Evolutionary conservation across 495 filamentous ascomycete genomes (phyloP).

Genomic region (Aspergillus diversus): DNA sequence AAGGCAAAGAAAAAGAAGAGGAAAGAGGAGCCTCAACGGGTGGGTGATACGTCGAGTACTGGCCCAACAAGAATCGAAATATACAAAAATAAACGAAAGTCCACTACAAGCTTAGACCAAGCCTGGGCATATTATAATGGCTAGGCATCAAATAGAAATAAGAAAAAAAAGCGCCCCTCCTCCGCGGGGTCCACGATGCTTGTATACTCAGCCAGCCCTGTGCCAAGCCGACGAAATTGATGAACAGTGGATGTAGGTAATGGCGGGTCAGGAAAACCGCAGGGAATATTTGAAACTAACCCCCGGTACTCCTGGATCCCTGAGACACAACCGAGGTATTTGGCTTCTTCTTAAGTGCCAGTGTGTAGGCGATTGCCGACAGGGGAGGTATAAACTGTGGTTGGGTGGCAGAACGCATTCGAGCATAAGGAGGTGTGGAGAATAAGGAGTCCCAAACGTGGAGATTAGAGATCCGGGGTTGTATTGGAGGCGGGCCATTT

Average conservation of each 20-base stretch:
- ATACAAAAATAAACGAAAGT: neutral
- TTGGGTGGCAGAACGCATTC: slow-evolving; percentile 4
- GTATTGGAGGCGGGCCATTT: neutral
- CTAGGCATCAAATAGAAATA: neutral
- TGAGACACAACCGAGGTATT: slow-evolving; percentile 39
- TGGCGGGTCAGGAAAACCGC: neutral
- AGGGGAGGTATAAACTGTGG: slow-evolving; percentile 4
- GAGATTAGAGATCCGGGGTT: neutral
- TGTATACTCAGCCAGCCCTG: neutral
- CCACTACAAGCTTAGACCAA: neutral
- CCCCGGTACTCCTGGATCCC: slow-evolving; percentile 9
- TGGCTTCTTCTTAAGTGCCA: slow-evolving; percentile 14
- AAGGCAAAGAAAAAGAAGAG: neutral
- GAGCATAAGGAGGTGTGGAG: slow-evolving; percentile 14
- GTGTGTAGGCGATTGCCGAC: slow-evolving; percentile 12
- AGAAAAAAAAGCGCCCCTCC: neutral
- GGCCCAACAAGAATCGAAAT: neutral
- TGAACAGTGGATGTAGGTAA: slow-evolving; percentile 2
- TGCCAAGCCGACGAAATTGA: neutral
- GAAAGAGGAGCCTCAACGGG: neutral
- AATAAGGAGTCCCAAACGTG: slow-evolving; percentile 5
- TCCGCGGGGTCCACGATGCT: slow-evolving; percentile 12
- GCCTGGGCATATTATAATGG: neutral
- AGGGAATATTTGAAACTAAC: neutral
- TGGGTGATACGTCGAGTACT: neutral